Percentiles rank a stretch among this genome's conserved stretches.
Conservation (phyloP, 345 rosid species). For the Cardamine resedifolia region DNA sequence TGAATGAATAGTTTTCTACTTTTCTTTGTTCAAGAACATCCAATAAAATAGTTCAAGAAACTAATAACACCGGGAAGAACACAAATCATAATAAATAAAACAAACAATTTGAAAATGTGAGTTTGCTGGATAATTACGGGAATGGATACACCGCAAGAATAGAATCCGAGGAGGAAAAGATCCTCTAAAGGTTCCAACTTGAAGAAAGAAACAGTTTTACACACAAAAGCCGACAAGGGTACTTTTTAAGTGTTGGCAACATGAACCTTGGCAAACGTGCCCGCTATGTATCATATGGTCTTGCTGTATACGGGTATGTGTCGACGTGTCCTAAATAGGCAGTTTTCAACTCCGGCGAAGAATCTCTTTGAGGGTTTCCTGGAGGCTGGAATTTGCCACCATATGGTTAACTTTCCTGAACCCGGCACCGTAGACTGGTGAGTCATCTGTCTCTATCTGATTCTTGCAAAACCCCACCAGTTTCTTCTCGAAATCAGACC, state of each 20-base stretch:
- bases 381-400: slow-evolving; percentile 53
- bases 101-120: too few species aligned
- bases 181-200: too few species aligned
- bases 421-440: slow-evolving; percentile 71
- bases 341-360: neutral
- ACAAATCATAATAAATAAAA: too few species aligned
- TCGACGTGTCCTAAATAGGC: neutral
- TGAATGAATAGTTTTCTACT: too few species aligned
- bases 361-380: slow-evolving; percentile 49
- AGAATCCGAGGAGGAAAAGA: too few species aligned
- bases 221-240: neutral
- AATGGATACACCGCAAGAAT: too few species aligned
- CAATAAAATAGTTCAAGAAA: too few species aligned
- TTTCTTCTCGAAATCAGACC: slow-evolving; percentile 55
- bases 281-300: neutral
- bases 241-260: neutral
- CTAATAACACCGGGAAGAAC: too few species aligned
- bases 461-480: slow-evolving; percentile 72
- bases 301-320: too few species aligned
- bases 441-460: slow-evolving; percentile 75
- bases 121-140: too few species aligned
- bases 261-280: neutral
- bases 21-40: too few species aligned
- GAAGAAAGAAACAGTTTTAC: neutral
- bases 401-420: slow-evolving; percentile 60